Evolutionary conservation across 2,329 filamentous ascomycete species (phyloP), one percentile per base, ranked within the genome.

Genomic region (Colletotrichum acutatum): DNA sequence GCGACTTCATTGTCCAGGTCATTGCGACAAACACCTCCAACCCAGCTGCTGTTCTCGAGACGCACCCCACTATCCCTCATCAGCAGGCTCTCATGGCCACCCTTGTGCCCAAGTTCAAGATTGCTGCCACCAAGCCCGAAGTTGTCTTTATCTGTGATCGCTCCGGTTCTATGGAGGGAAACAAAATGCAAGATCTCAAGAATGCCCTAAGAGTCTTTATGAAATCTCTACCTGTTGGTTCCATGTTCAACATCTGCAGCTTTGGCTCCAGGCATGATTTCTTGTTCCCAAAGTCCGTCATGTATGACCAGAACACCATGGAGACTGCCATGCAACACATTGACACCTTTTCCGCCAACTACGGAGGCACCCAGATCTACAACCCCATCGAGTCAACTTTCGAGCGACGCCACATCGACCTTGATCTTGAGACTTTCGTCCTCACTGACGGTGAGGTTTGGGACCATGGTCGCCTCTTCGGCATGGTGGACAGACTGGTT

Each of bases 131-230:
- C 9, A 81, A 79, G 66, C 84, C 86, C 4, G 93, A 95, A 78
- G 87, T 95, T 26, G 89, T 95, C 22, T 94, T 95, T 75, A 83
- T 95, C 5, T 92, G 91, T 68, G 93, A 95, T 78, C 88, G 92
- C 64, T 93, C 91, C 68, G 92, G 91, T 0, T 93, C 91, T 71
- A 93, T 93, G 91, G 7, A 57, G 5, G 30, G 54, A 0, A 78
- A 80, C 0, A 88, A 87, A 52, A 92, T 92, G 1, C 74, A 76
- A 0, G 86, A 90, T 37, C 84, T 92, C 3, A 82, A 86, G 28
- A 81, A 86, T 1, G 90, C 91, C 0, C 83, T 93, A 26, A 85
- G 87, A 5, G 83, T 93, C 26, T 93, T 93, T 76, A 82, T 93
- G 69, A 92, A 91, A 78, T 92, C 90, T 0, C 82, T 94, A 2